Percentiles rank a stretch among this genome's conserved stretches.
Evolutionary conservation across 495 filamentous ascomycete genomes (phyloP).

Genomic region (Aspergillus diversus): DNA sequence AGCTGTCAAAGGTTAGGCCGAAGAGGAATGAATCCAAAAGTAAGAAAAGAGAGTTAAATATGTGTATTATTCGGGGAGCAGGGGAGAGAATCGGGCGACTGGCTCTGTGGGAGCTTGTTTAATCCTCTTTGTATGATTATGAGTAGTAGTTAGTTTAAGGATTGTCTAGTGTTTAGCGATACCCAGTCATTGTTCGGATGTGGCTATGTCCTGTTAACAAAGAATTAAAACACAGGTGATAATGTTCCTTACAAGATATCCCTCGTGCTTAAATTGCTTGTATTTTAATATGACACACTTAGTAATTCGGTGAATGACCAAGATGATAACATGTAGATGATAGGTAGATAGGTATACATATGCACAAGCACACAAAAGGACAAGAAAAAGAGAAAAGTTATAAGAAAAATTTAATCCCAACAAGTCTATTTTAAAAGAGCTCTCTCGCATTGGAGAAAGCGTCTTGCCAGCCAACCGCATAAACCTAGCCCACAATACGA

Average conservation of each 20-base stretch:
- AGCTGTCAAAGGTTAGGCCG: conserved; percentile 56
- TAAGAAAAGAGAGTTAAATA: conserved; percentile 38
- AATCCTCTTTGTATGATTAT: not conserved
- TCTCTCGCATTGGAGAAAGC: not conserved
- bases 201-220: not conserved
- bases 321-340: not conserved
- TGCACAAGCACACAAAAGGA: not conserved
- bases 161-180: not conserved
- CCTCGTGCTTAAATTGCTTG: too few relatives aligned
- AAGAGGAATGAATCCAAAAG: conserved; percentile 1
- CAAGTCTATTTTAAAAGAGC: conserved; percentile 28
- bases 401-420: conserved; percentile 1
- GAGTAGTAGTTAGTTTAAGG: not conserved
- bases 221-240: too few relatives aligned
- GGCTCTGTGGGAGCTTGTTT: conserved; percentile 74
- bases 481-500: conserved; percentile 66
- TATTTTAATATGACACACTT: too few relatives aligned
- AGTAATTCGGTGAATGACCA: not conserved
- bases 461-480: not conserved
- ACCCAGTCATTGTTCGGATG: not conserved
- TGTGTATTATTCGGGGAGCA: conserved; percentile 81
- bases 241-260: too few relatives aligned
- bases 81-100: conserved; percentile 78
- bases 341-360: conserved; percentile 24
- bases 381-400: conserved; percentile 20